Conservation (phyloP, 345 rosid genomes). For the Laguncularia racemosa region DNA sequence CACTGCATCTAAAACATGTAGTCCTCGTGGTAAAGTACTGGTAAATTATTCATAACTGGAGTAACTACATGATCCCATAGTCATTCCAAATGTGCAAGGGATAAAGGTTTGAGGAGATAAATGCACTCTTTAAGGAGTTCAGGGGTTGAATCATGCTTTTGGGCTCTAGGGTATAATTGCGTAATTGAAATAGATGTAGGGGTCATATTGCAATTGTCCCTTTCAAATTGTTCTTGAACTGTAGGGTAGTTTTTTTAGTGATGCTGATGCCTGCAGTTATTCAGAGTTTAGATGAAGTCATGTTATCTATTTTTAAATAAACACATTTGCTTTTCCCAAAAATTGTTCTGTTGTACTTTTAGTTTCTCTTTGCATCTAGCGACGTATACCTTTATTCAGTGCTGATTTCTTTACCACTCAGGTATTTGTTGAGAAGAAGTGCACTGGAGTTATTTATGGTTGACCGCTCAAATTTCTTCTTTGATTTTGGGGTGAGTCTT, state of each 20-base stretch:
- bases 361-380: not conserved
- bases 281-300: not conserved
- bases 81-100: too few species aligned
- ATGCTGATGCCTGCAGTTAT: not conserved
- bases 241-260: not conserved
- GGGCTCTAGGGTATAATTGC: too few species aligned
- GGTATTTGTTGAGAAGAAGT: slow-evolving; percentile 94
- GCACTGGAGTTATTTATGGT: slow-evolving; percentile 96
- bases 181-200: too few species aligned
- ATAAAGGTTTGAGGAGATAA: too few species aligned
- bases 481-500: slow-evolving; percentile 85
- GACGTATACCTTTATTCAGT: slow-evolving; percentile 11
- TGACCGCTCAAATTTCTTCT: slow-evolving; percentile 92
- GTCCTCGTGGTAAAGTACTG: too few species aligned
- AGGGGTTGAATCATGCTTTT: too few species aligned
- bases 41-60: too few species aligned
- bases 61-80: too few species aligned
- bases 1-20: too few species aligned
- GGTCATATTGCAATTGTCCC: too few species aligned
- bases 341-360: not conserved
- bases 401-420: slow-evolving; percentile 20
- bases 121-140: too few species aligned
- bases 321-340: not conserved
- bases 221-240: not conserved
- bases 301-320: not conserved